Percentiles rank a stretch among this genome's conserved stretches.
Conservation (phyloP, 2,329 filamentous ascomycete species). For the Sphaerostilbella broomeana region DNA sequence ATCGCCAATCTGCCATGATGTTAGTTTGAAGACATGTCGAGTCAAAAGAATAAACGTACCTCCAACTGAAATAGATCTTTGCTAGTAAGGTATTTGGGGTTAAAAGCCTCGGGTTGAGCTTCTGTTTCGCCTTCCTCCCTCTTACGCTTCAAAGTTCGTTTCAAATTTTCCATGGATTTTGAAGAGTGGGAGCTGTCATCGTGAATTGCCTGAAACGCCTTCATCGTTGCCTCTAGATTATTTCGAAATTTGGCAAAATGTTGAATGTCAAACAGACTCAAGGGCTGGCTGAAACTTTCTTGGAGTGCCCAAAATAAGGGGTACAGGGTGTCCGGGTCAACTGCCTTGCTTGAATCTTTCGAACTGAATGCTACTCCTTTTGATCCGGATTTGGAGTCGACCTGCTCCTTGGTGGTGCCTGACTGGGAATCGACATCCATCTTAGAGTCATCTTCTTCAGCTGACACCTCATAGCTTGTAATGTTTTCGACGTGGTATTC, state of each 20-base stretch:
- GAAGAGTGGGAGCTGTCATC: constrained; percentile 39
- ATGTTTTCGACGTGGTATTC: constrained; percentile 96
- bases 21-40: neutral
- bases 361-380: constrained; percentile 38
- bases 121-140: constrained; percentile 48
- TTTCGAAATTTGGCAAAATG: constrained; percentile 77
- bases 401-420: constrained; percentile 28
- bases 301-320: constrained; percentile 93
- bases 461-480: constrained; percentile 62
- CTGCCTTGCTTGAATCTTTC: constrained; percentile 43
- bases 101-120: constrained; percentile 54
- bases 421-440: constrained; percentile 61
- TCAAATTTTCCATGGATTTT: constrained; percentile 56
- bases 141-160: constrained; percentile 65
- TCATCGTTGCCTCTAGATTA: constrained; percentile 61
- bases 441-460: constrained; percentile 26
- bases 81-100: constrained; percentile 98
- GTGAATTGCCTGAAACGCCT: constrained; percentile 46
- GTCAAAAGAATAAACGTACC: constrained; percentile 39
- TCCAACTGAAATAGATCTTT: constrained; percentile 93
- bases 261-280: constrained; percentile 64
- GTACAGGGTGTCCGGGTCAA: constrained; percentile 71
- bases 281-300: constrained; percentile 84
- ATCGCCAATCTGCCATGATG: constrained; percentile 67
- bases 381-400: constrained; percentile 21